A percentile compares a stretch with the other conserved stretches of the same genome.
Conservation (phyloP, 768 basidiomycete species). For the Rhizopogon roseolus region DNA sequence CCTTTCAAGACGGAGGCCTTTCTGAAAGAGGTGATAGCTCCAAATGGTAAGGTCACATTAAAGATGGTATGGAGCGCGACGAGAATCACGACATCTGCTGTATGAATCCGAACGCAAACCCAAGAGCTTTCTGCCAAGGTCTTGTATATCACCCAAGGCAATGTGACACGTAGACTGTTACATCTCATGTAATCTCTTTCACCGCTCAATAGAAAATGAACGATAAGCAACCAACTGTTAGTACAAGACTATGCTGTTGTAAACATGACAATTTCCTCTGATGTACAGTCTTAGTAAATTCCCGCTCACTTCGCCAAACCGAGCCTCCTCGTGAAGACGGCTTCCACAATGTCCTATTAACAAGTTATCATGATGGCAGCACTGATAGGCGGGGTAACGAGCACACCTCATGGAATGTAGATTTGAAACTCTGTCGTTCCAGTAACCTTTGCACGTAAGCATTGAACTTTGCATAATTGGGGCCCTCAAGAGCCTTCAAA, state of each 20-base stretch:
- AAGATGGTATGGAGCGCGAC: slow-evolving; percentile 17
- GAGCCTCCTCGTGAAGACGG: not conserved
- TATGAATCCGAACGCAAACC: not conserved
- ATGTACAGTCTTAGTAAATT: not conserved
- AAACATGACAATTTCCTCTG: not conserved
- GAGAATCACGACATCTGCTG: not conserved
- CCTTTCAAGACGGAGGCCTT: slow-evolving; percentile 21
- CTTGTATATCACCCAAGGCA: too few species aligned
- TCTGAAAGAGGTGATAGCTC: slow-evolving; percentile 11
- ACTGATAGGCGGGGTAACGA: too few species aligned
- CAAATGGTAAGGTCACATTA: not conserved
- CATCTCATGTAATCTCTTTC: not conserved
- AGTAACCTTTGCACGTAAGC: slow-evolving; percentile 45
- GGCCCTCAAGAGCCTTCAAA: slow-evolving; percentile 30
- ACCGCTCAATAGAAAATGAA: not conserved
- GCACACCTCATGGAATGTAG: slow-evolving; percentile 53
- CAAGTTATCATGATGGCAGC: not conserved
- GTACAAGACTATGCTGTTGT: not conserved
- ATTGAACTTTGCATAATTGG: slow-evolving; percentile 46
- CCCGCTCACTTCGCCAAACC: slow-evolving; percentile 2
- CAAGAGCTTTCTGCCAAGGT: not conserved
- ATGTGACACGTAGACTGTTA: too few species aligned
- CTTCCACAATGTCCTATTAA: slow-evolving; percentile 11
- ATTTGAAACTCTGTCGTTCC: slow-evolving; percentile 47
- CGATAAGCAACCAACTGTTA: not conserved